Evolutionary conservation across 148 eudicot species (phyloP), one percentile per base, ranked within the genome.

Genomic region (Chenopodium formosanum): DNA sequence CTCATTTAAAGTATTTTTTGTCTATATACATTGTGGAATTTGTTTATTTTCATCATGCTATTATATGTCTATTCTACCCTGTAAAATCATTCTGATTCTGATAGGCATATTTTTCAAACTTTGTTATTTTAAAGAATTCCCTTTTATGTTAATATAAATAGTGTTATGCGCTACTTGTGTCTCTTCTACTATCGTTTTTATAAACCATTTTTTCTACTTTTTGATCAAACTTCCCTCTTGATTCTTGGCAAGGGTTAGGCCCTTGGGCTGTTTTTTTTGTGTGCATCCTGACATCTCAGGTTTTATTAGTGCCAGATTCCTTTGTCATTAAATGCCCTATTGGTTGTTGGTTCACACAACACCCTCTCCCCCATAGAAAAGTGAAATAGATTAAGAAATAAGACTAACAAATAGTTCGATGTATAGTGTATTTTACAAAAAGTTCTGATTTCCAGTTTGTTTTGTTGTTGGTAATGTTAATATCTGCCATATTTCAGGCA

Each of bases 401-500:
- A 53, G 32, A 67, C 29, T 6, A 53, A 9, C 27, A 23, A 23
- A 29, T 40, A 40, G 7, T 29, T 14, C 2, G 20, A 56, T 56
- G 62, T 12, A 4, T 12, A n/a, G 1, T 70, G n/a, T 27, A 11
- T 37, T 71, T 79, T 52, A 16, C 16, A 56, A 0, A 29, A 10
- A 48, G 1, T 9, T 48, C 14, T 48, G 52, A 11, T 9, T 9
- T 10, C 2, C 14, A 10, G 22, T 56, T 56, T 56, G 17, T 1
- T 56, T 56, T 12, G 60, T 14, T 13, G 20, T 56, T 74, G 70
- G 50, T 63, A 52, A 60, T 75, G 47, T 77, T 44, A 75, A 70
- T 4, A 70, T 60, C 74, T 60, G 29, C 70, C 63, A 2, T 19
- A 74, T 66, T 22, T 62, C 95, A 97, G 99, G 97, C 99, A 74